Base-by-base conservation (phyloP, 1,284 basidiomycete species). In the Apiotrichum gracile region DNA sequence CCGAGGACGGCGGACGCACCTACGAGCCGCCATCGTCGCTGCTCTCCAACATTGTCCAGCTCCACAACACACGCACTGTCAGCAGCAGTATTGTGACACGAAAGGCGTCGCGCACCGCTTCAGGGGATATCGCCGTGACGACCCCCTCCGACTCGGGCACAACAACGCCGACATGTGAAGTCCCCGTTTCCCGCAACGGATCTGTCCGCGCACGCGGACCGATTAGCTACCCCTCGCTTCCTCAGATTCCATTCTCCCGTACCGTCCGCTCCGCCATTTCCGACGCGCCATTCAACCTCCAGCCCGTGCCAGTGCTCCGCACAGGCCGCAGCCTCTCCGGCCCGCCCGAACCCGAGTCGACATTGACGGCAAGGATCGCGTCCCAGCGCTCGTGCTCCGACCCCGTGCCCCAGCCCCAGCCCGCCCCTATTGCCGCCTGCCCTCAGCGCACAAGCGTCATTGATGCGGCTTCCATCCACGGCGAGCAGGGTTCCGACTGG, bases 401-500 rank as follows among this genome's bases (percentile, higher is more conserved):
- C 5, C 41, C 51, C 31, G 25, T 40, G 17, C 46, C 29, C 33
- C 38, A 37, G 37, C 37, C 50, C 22, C 44, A 37, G 33, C 39
- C 22, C 25, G 45, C 21, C 14, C 39, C 39, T 1, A 19, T 31
- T 22, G 57, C 47, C 8, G 45, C 48, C n/a, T 54, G 49, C 24
- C 58, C 62, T 0, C 54, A 66, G 39, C 53, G 52, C n/a, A 56
- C 51, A 1, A 52, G 52, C 25, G 46, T 60, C 10, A 45, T 54
- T 9, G 65, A 68, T 48, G 58, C 54, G 52, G 66, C 62, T 21
- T 67, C 64, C 44, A 51, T 74, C 6, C 64, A 72, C 47, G 72
- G 72, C 24, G 72, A 74, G 51, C 69, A 71, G 54, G 72, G 72
- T 5, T 61, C 61, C 17, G 72, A 74, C 47, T 74, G 72, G 72